Conservation (phyloP, 352 stramenopile species). For the Pythium grandisporangium region DNA sequence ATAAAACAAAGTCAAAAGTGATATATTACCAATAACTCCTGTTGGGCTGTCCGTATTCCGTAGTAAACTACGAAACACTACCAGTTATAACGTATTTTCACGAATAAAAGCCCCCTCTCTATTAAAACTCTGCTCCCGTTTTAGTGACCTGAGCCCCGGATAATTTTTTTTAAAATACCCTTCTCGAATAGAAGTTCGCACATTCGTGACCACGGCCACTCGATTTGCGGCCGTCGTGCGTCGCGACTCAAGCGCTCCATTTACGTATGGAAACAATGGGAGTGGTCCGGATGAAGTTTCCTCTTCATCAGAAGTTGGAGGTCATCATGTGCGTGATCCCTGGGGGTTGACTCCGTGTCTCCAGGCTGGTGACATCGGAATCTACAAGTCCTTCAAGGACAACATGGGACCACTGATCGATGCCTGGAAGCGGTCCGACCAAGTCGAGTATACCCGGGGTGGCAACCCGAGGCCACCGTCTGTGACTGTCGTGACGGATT, state of each 20-base stretch:
- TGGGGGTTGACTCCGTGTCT: constrained; percentile 1
- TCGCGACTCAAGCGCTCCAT: not conserved
- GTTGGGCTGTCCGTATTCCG: too few species aligned
- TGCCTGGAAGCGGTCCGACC: constrained; percentile 3
- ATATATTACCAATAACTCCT: too few species aligned
- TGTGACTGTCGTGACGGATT: not conserved
- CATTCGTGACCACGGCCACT: not conserved
- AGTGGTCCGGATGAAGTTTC: not conserved
- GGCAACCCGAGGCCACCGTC: constrained; percentile 1
- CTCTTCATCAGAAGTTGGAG: not conserved
- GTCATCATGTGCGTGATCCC: not conserved
- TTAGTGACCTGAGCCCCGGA: not conserved
- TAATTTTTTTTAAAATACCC: not conserved
- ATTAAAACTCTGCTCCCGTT: not conserved
- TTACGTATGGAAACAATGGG: not conserved
- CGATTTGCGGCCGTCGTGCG: not conserved
- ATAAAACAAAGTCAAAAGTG: too few species aligned
- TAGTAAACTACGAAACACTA: too few species aligned
- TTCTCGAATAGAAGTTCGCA: not conserved
- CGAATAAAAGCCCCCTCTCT: not conserved
- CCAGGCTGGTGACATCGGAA: constrained; percentile 1
- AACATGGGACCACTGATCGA: not conserved
- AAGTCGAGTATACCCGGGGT: constrained; percentile 4
- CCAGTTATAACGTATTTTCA: constrained; percentile 2
- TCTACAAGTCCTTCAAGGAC: constrained; percentile 6